Evolutionary conservation across 495 filamentous ascomycete genomes (phyloP).

Genomic region (Aspergillus bridgeri): DNA sequence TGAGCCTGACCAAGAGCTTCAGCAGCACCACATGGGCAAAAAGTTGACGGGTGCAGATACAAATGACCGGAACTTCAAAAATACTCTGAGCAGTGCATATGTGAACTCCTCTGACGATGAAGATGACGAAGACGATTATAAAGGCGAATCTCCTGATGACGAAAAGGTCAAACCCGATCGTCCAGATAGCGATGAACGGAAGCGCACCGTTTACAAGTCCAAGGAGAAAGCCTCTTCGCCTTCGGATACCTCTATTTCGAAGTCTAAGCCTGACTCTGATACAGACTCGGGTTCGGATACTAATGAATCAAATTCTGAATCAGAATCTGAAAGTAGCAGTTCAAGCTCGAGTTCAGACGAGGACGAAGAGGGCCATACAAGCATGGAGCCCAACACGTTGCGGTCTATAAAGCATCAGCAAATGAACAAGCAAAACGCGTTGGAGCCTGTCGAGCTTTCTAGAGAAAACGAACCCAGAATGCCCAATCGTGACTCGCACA

Average conservation of each 20-base stretch:
- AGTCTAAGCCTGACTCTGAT: slow-evolving; percentile 2
- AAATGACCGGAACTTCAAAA: not conserved
- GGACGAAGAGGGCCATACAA: not conserved
- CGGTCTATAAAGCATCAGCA: not conserved
- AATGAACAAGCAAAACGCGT: not conserved
- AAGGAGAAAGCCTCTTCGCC: not conserved
- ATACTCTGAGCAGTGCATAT: slow-evolving; percentile 23
- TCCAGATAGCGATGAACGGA: not conserved
- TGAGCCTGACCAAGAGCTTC: not conserved
- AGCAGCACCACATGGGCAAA: not conserved
- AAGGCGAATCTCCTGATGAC: not conserved
- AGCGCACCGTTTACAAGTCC: not conserved
- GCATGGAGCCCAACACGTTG: not conserved
- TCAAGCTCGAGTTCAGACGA: not conserved
- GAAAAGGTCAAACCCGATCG: not conserved
- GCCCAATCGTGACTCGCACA: not conserved
- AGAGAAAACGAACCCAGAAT: not conserved
- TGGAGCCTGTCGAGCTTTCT: not conserved
- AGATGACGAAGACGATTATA: slow-evolving; percentile 15
- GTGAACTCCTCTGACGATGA: slow-evolving; percentile 19
- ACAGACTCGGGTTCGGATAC: not conserved
- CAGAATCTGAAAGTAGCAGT: not conserved
- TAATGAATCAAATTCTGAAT: not conserved
- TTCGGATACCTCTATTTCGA: not conserved
- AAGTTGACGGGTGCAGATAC: no score